Evolutionary conservation across 352 stramenopile genomes (phyloP), one percentile per base, ranked within the genome.

Genomic region (Pythium volutum): DNA sequence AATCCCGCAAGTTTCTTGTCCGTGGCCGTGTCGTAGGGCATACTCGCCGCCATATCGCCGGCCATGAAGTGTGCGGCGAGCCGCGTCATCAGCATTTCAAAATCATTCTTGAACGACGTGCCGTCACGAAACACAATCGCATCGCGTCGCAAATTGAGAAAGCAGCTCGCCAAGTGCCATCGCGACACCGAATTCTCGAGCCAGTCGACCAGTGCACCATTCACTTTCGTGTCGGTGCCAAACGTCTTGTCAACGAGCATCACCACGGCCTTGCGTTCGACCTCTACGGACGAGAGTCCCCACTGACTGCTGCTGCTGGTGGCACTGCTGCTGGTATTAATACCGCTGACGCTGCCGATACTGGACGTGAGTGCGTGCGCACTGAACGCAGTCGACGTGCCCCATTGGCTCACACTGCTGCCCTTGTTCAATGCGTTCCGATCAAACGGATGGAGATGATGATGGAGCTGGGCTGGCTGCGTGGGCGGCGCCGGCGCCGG

Each of bases 191-290:
- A 34, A 12, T 58, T 22, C 18, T 47, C 34, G 38, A 58, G 34
- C 51, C 51, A 58, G 33, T 58, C 51, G 11, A 58, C 51, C 8
- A 58, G 38, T 4, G 51, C n/a, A 14, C 29, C 51, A 14, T 58
- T 58, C 34, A 58, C 51, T 25, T 48, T 46, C 9, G 31, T 14
- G 23, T 58, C 29, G 9, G 51, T 46, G 34, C 51, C 51, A 14
- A 58, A 47, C 11, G 51, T 58, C 51, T 58, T 58, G 51, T 58
- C 51, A 20, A 47, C 51, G 7, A 58, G 23, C 23, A 58, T 34
- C 23, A 23, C 51, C 5, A 58, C 51, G 25, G 51, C 51, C 20
- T 42, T 27, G 33, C 38, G 51, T n/a, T 58, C 51, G 18, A 58
- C 33, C 34, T 46, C 33, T 5, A 25, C 23, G 5, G 51, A 16